Conservation (phyloP, 2,329 filamentous ascomycete species). For the Fusarium dlaminii region DNA sequence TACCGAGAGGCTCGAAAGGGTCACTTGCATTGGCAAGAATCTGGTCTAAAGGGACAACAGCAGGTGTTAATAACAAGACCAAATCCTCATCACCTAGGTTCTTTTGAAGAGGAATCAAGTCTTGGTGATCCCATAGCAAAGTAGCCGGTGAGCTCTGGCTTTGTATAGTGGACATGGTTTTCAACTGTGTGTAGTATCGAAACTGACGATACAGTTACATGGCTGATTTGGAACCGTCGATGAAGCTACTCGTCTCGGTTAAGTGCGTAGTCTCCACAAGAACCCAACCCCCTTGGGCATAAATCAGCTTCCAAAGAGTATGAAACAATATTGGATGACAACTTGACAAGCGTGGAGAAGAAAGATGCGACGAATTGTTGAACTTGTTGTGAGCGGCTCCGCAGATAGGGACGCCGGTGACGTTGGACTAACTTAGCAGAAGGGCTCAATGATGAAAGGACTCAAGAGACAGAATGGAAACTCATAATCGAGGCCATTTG, state of each 20-base stretch:
- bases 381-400: background rate
- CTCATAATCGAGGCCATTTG: background rate
- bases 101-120: slow-evolving; percentile 58
- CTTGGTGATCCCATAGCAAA: slow-evolving; percentile 55
- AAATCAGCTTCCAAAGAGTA: slow-evolving; percentile 7
- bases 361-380: background rate
- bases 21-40: slow-evolving; percentile 60
- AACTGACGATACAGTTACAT: slow-evolving; percentile 34
- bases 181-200: slow-evolving; percentile 21
- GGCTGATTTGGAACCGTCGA: slow-evolving; percentile 18
- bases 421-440: background rate
- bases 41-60: slow-evolving; percentile 57
- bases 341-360: slow-evolving; percentile 1
- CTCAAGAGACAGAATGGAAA: slow-evolving; percentile 6
- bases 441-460: slow-evolving; percentile 4
- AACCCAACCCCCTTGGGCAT: slow-evolving; percentile 25
- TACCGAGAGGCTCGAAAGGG: slow-evolving; percentile 77
- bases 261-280: slow-evolving; percentile 23
- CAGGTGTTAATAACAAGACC: slow-evolving; percentile 70
- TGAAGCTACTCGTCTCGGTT: slow-evolving; percentile 14
- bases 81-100: slow-evolving; percentile 60
- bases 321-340: slow-evolving; percentile 3
- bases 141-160: slow-evolving; percentile 30
- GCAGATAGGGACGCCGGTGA: background rate
- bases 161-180: slow-evolving; percentile 36